Conservation (phyloP, 495 filamentous ascomycete genomes). For the Penicillium steckii region DNA sequence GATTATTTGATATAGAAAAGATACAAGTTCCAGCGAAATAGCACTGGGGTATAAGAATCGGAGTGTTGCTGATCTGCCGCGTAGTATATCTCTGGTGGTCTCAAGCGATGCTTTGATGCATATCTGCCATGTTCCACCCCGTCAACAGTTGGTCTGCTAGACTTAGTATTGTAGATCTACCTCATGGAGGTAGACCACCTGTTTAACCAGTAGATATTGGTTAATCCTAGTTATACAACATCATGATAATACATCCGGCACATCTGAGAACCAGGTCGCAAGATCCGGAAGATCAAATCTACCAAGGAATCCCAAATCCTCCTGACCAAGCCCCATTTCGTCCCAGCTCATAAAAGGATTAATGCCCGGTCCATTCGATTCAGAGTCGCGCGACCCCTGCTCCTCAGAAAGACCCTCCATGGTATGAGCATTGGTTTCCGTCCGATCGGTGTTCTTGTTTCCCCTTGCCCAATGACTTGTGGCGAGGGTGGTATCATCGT, state of each 20-base stretch:
- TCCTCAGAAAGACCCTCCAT: conserved; percentile 1
- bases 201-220: too few species aligned
- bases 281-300: conserved; percentile 36
- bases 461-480: conserved; percentile 5
- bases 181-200: too few species aligned
- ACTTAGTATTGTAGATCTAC: too few species aligned
- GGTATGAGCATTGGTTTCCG: not conserved
- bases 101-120: too few species aligned
- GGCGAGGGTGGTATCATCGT: not conserved
- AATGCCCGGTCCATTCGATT: conserved; percentile 1
- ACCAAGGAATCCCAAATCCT: conserved; percentile 32
- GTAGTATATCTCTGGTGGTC: too few species aligned
- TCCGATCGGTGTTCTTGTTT: not conserved
- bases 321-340: conserved; percentile 21
- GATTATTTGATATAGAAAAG: too few species aligned
- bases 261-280: conserved; percentile 33
- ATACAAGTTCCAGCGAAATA: too few species aligned
- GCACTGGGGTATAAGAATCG: too few species aligned
- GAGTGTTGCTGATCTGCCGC: too few species aligned
- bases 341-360: conserved; percentile 24
- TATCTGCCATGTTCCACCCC: too few species aligned
- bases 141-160: too few species aligned
- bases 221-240: too few species aligned
- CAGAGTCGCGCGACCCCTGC: not conserved
- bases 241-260: conserved; percentile 22